phyloP scores from a whole-genome alignment of 805 yeast genomes.

The Candida dendrica region DNA sequence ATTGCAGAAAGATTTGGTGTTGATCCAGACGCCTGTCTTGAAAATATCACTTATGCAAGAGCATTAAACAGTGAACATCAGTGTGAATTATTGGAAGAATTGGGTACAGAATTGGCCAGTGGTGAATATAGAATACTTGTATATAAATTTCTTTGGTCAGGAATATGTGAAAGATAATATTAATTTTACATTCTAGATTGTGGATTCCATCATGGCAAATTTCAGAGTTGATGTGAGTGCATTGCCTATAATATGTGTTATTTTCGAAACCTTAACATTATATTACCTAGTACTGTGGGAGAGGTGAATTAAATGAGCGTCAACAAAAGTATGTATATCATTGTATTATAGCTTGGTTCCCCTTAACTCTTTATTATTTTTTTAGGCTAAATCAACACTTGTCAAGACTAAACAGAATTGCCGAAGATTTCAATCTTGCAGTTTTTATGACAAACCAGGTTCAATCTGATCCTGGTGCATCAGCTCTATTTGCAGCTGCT shows the following conservation, averaged over 20 bases:
- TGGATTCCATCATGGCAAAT: constrained; percentile 75
- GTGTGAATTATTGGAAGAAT: constrained; percentile 59
- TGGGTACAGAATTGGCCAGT: constrained; percentile 60
- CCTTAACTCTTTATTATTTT: not conserved
- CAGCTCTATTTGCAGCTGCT: constrained; percentile 69
- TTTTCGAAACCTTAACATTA: too few species aligned
- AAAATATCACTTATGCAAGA: constrained; percentile 67
- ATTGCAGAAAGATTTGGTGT: constrained; percentile 66
- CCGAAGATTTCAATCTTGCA: constrained; percentile 75
- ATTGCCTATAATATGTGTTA: too few species aligned
- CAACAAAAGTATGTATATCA: constrained; percentile 65
- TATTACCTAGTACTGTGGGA: constrained; percentile 47
- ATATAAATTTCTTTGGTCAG: too few species aligned
- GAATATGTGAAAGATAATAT: too few species aligned
- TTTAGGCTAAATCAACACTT: constrained; percentile 42
- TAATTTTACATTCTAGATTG: constrained; percentile 20
- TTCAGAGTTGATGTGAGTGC: constrained; percentile 60
- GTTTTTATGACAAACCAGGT: constrained; percentile 73
- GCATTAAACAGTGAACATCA: constrained; percentile 78
- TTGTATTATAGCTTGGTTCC: too few species aligned
- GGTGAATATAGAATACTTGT: constrained; percentile 57
- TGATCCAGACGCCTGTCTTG: constrained; percentile 63
- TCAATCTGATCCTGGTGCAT: constrained; percentile 81
- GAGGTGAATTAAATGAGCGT: constrained; percentile 72
- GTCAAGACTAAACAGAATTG: constrained; percentile 46